Conservation (phyloP, 768 basidiomycete species). For the Rickenella mellea region DNA sequence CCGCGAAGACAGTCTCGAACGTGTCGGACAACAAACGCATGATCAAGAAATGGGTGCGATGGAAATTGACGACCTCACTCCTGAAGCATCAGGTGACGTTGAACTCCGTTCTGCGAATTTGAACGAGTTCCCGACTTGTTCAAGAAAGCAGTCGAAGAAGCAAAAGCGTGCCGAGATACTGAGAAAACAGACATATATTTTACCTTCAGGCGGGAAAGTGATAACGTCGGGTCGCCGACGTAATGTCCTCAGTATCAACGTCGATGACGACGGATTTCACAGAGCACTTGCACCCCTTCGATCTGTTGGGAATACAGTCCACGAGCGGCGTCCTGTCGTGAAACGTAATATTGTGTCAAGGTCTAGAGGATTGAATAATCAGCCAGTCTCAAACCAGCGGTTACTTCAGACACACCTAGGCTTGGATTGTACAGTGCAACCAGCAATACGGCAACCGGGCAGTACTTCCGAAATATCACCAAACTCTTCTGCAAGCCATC, state of each 20-base stretch:
- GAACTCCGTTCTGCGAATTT: constrained; percentile 8
- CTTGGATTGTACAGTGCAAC: constrained; percentile 4
- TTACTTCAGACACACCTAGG: not conserved
- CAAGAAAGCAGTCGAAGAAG: constrained; percentile 9
- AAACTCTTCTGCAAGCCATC: constrained; percentile 8
- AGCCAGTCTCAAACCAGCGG: too few relatives aligned
- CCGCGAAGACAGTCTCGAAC: too few relatives aligned
- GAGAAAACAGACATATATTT: constrained; percentile 26
- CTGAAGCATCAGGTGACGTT: constrained; percentile 7
- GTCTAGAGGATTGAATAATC: too few relatives aligned
- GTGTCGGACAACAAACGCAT: not conserved
- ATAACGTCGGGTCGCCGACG: constrained; percentile 26
- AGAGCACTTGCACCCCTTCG: constrained; percentile 27
- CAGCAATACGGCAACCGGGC: too few relatives aligned
- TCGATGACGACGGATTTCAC: constrained; percentile 35
- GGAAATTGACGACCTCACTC: constrained; percentile 19
- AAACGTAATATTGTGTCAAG: too few relatives aligned
- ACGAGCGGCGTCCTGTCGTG: too few relatives aligned
- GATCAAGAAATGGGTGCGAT: too few relatives aligned
- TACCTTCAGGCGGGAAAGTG: constrained; percentile 26
- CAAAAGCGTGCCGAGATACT: constrained; percentile 21
- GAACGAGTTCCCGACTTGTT: too few relatives aligned
- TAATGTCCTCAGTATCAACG: constrained; percentile 29
- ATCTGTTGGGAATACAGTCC: too few relatives aligned
- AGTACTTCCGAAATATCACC: too few relatives aligned